Percentiles rank a stretch among this genome's conserved stretches.
Conservation (phyloP, 129 eudicot genomes). For the Flaveria sonorensis region DNA sequence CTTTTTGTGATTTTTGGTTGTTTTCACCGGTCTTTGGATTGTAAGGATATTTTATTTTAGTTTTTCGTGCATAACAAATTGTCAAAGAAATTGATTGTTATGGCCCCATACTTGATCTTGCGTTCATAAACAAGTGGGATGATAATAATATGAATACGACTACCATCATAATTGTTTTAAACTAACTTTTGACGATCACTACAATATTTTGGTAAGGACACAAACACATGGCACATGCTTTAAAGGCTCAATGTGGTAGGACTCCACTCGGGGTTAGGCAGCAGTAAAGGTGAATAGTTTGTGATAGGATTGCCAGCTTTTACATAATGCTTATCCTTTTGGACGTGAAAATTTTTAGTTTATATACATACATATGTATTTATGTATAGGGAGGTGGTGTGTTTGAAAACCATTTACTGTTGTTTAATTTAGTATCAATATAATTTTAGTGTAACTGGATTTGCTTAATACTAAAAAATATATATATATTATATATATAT, state of each 20-base stretch:
- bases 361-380: not conserved
- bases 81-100: not conserved
- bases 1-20: not conserved
- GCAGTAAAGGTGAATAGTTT: conserved; percentile 2
- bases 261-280: conserved; percentile 3
- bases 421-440: no score
- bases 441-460: no score
- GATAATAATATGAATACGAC: not conserved
- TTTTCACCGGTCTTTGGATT: not conserved
- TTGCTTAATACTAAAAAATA: no score
- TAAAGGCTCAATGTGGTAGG: not conserved
- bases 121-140: conserved; percentile 8
- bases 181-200: conserved; percentile 3
- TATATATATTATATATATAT: no score
- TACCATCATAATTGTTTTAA: conserved; percentile 10
- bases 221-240: conserved; percentile 18
- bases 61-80: not conserved
- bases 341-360: not conserved
- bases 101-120: not conserved
- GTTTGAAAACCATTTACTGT: no score
- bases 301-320: not conserved
- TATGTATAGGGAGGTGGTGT: no score
- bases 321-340: not conserved
- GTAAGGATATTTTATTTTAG: not conserved
- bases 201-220: conserved; percentile 16